A percentile compares a stretch with the other conserved stretches of the same genome.
Evolutionary conservation across 352 stramenopile genomes (phyloP).

Genomic region (Pythium scleroteichum): DNA sequence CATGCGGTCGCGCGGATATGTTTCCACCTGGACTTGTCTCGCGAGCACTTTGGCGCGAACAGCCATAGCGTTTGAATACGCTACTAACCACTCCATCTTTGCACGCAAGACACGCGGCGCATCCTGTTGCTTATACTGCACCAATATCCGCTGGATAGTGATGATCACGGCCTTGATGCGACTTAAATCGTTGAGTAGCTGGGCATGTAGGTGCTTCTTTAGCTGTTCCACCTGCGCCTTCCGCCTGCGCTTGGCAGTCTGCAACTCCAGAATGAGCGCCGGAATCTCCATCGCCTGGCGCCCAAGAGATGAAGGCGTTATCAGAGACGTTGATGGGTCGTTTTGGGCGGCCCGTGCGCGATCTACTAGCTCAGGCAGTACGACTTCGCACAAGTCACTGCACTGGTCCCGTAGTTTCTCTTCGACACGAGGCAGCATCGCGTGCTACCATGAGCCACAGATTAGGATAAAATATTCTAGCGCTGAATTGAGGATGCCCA

Average conservation of each 20-base stretch:
- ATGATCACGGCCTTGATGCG: slow-evolving; percentile 30
- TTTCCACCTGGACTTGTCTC: slow-evolving; percentile 37
- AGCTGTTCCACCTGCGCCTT: slow-evolving; percentile 11
- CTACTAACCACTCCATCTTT: slow-evolving; percentile 36
- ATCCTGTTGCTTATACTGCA: slow-evolving; percentile 38
- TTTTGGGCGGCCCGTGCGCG: not conserved
- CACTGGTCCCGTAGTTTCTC: slow-evolving; percentile 33
- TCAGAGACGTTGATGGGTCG: not conserved
- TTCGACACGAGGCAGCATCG: slow-evolving; percentile 35
- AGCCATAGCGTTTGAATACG: slow-evolving; percentile 30
- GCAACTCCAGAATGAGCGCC: slow-evolving; percentile 34
- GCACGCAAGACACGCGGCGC: slow-evolving; percentile 31
- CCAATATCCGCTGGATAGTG: slow-evolving; percentile 25
- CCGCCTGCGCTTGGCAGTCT: slow-evolving; percentile 26
- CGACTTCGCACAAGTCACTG: slow-evolving; percentile 35
- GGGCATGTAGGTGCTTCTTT: slow-evolving; percentile 12
- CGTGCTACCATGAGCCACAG: slow-evolving; percentile 18
- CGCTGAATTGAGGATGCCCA: too few relatives aligned
- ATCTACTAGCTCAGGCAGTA: slow-evolving; percentile 31
- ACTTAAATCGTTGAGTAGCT: slow-evolving; percentile 27
- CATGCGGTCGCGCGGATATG: slow-evolving; percentile 29
- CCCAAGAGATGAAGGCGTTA: slow-evolving; percentile 9
- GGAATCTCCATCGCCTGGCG: slow-evolving; percentile 36
- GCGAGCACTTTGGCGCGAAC: slow-evolving; percentile 33
- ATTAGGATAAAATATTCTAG: too few relatives aligned